phyloP scores from a whole-genome alignment of 805 yeast species.

The Millerozyma miso region DNA sequence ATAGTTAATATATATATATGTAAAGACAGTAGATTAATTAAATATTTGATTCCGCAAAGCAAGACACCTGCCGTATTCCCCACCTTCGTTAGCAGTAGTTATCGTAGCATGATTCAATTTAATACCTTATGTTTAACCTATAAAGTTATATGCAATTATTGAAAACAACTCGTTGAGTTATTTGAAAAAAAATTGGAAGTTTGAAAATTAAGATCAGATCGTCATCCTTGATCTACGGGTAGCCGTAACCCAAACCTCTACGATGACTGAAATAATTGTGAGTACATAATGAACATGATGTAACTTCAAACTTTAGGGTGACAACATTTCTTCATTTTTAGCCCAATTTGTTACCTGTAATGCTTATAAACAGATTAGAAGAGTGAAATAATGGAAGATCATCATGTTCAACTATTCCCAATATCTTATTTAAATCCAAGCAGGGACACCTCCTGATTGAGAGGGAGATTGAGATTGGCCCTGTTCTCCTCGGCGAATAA shows the following conservation, averaged over 20 bases:
- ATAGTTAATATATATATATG: no score
- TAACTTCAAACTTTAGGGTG: not conserved
- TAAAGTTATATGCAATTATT: not conserved
- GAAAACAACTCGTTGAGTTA: not conserved
- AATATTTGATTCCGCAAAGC: no score
- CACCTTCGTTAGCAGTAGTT: no score
- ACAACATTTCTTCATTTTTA: not conserved
- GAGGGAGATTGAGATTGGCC: slow-evolving; percentile 11
- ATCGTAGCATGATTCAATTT: not conserved
- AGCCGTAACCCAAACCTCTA: not conserved
- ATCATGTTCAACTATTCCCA: not conserved
- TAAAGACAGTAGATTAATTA: no score
- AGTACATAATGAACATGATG: not conserved
- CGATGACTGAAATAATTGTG: not conserved
- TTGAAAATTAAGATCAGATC: not conserved
- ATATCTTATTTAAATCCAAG: slow-evolving; percentile 13
- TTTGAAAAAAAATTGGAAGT: not conserved
- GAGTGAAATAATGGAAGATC: not conserved
- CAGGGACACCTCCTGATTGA: slow-evolving; percentile 14
- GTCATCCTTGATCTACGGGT: not conserved
- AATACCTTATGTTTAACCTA: not conserved
- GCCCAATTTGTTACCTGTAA: not conserved
- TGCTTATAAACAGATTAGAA: not conserved
- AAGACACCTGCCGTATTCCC: no score
- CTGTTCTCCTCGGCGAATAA: slow-evolving; percentile 9